Base-by-base conservation (phyloP, 805 yeast species). In the Ogataea minuta region DNA sequence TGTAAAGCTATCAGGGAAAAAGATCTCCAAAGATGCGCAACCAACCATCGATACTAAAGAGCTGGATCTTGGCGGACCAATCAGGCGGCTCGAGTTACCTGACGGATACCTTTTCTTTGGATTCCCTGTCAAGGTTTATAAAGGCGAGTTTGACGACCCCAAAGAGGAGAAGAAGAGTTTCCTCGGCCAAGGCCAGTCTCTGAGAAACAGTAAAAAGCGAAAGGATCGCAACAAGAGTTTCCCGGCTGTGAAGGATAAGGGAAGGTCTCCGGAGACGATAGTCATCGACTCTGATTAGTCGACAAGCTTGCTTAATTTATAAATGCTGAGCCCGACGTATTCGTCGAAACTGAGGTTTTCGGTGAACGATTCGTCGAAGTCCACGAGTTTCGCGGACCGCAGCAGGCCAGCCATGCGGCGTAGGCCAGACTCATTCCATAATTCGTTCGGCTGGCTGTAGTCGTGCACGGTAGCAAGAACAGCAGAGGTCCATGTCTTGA, bases 71-170 rank as follows among this genome's bases (percentile, higher is more conserved):
- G 64, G 73, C 36, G 85, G 83, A 0, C 75, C 79, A 4, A 85
- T 95, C 0, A 84, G 78, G 2, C 84, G 89, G 8, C 66, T 93
- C 39, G 63, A 69, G 5, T 66, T 93, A 28, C 95, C 96, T 0
- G 83, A 75, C 27, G 95, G 95, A 16, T 91, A 88, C 60, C 68
- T 93, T 10, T 93, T 93, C 57, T 90, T 93, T 60, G 99, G 99
- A 1, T 93, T 81, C 59, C 97, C 98, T 0, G 76, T 84, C 4
- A 68, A 71, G 13, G 74, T 75, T 3, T 72, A 71, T 17, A 66
- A 61, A 17, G 66, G 54, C 6, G 74, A 64, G 15, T 63, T 62
- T 4, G 66, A 56, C 2, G 67, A 61, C 6, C 54, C 47, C 7
- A 57, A 56, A 3, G 49, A 51, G 0, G 51, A 30, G 6, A 31